Conservation (phyloP, 176 grass and related monocot genomes). For the Oryza rufipogon region DNA sequence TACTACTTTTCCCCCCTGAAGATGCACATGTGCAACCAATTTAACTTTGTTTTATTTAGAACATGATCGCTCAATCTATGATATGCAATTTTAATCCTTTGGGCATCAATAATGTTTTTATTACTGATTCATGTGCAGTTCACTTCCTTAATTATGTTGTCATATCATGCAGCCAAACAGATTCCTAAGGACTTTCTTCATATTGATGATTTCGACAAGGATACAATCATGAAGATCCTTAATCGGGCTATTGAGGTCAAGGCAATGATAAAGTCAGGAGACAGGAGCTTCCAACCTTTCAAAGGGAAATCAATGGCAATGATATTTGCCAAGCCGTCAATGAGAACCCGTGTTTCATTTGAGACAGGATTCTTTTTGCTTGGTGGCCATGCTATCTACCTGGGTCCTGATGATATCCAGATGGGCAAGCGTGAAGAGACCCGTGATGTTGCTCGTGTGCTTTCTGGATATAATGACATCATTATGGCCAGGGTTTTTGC, state of each 20-base stretch:
- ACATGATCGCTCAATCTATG: not conserved
- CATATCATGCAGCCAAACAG: constrained; percentile 56
- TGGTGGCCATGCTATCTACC: constrained; percentile 90
- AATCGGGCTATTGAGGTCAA: constrained; percentile 83
- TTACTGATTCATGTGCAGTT: not conserved
- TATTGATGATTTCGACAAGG: constrained; percentile 93
- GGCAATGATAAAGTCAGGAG: constrained; percentile 79
- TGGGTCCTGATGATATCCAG: constrained; percentile 96
- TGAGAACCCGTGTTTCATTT: constrained; percentile 97
- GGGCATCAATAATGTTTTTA: not conserved
- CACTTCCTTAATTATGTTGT: constrained; percentile 5
- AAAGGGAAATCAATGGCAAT: constrained; percentile 97
- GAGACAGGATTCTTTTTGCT: constrained; percentile 96
- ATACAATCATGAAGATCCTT: constrained; percentile 83
- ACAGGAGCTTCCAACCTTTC: constrained; percentile 86
- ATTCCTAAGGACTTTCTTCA: constrained; percentile 84
- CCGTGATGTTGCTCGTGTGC: constrained; percentile 91
- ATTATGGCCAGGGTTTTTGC: constrained; percentile 93
- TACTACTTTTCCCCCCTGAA: not conserved
- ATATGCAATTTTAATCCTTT: not conserved
- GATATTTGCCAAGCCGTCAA: constrained; percentile 97
- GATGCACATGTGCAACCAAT: not conserved
- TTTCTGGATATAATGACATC: constrained; percentile 94
- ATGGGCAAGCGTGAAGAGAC: constrained; percentile 99
- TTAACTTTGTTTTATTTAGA: not conserved